Conservation (phyloP, 495 filamentous ascomycete genomes). For the Apiosordaria backusii region DNA sequence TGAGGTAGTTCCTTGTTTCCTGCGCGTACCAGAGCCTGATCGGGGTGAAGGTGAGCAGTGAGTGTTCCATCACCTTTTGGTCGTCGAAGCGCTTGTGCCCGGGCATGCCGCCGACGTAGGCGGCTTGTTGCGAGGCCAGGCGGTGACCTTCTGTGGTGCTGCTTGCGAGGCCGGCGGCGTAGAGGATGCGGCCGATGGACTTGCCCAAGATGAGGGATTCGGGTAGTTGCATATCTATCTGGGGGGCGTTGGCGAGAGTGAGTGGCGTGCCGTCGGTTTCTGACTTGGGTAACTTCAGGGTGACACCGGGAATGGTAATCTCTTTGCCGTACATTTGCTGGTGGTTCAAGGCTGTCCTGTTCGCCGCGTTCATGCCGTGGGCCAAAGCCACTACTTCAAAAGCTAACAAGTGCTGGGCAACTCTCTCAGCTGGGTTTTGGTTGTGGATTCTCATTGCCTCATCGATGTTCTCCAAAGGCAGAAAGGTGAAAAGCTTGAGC, state of each 20-base stretch:
- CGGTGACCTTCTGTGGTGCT: constrained; percentile 66
- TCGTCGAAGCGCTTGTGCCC: constrained; percentile 30
- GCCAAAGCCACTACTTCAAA: constrained; percentile 73
- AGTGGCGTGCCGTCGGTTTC: constrained; percentile 29
- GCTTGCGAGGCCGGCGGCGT: constrained; percentile 61
- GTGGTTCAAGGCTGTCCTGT: constrained; percentile 56
- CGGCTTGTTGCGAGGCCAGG: constrained; percentile 54
- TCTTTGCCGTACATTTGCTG: constrained; percentile 48
- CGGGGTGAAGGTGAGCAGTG: constrained; percentile 57
- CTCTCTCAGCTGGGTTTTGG: constrained; percentile 60
- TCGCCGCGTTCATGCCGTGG: constrained; percentile 62
- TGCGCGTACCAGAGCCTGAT: constrained; percentile 55
- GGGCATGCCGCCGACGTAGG: constrained; percentile 62
- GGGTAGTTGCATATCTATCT: constrained; percentile 60
- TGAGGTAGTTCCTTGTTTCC: constrained; percentile 59
- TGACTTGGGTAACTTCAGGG: constrained; percentile 1
- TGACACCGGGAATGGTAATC: neutral
- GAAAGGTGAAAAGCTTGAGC: constrained; percentile 87
- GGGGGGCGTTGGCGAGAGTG: constrained; percentile 49
- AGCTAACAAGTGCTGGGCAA: constrained; percentile 79
- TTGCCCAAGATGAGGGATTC: constrained; percentile 58
- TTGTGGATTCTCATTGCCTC: constrained; percentile 63
- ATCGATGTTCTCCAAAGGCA: constrained; percentile 63
- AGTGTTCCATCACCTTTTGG: constrained; percentile 47
- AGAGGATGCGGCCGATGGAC: constrained; percentile 61